Percentiles rank a stretch among this genome's conserved stretches.
These are phyloP conservation scores for Drosera capensis DNA, from an alignment of 148 eudicot genomes.

Conservation along the genomic window DNA sequence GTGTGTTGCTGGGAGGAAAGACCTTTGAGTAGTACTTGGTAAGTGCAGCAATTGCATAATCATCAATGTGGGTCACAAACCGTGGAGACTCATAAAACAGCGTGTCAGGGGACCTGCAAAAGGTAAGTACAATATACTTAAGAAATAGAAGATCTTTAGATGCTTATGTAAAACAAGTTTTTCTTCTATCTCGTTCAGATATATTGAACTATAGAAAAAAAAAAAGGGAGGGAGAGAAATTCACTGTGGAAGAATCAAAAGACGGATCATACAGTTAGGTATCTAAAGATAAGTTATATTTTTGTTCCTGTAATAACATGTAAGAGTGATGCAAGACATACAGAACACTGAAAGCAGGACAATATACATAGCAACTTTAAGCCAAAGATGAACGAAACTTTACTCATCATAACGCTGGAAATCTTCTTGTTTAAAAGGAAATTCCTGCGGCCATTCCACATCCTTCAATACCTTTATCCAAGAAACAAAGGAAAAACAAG, in stretches of 20 bases:
- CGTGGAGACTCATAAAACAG: conserved; percentile 85
- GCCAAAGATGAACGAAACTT: too few relatives aligned
- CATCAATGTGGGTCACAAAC: conserved; percentile 94
- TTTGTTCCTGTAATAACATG: too few relatives aligned
- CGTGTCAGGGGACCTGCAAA: conserved; percentile 33
- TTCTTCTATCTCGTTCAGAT: too few relatives aligned
- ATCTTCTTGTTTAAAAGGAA: conserved; percentile 88
- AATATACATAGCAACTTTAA: neutral
- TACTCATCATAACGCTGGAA: conserved; percentile 95
- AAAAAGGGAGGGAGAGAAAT: too few relatives aligned
- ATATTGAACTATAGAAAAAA: too few relatives aligned
- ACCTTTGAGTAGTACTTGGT: conserved; percentile 77
- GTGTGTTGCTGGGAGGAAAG: conserved; percentile 71
- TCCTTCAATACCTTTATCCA: conserved; percentile 49
- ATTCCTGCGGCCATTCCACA: conserved; percentile 86
- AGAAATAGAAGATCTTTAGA: too few relatives aligned
- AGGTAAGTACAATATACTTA: neutral
- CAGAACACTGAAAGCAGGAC: neutral
- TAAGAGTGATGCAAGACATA: too few relatives aligned
- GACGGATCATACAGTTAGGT: too few relatives aligned
- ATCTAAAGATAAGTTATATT: too few relatives aligned
- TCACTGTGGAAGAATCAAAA: too few relatives aligned
- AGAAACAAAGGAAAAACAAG: neutral
- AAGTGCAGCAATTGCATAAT: conserved; percentile 91
- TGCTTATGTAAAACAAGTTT: too few relatives aligned